A percentile compares a stretch with the other conserved stretches of the same genome.
These are phyloP conservation scores for Leccinum pellstonianum DNA, from an alignment of 768 basidiomycete species.

Conservation along the genomic window DNA sequence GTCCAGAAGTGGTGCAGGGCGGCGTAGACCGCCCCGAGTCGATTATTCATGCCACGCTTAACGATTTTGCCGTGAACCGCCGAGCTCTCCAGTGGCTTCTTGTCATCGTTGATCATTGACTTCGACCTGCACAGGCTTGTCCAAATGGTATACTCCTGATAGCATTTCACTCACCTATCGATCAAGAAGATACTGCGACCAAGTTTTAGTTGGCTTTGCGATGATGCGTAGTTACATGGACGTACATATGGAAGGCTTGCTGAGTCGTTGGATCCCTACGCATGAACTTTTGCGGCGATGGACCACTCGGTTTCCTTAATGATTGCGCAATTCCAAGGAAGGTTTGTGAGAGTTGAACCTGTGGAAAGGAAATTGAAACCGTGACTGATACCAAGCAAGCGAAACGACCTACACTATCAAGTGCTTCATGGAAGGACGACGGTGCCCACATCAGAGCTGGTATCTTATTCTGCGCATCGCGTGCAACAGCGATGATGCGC, in stretches of 20 bases:
- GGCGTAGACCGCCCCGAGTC: conserved; percentile 57
- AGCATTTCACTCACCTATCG: conserved; percentile 11
- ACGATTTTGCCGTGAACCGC: conserved; percentile 27
- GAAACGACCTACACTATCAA: conserved; percentile 42
- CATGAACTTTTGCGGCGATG: conserved; percentile 41
- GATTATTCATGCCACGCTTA: conserved; percentile 34
- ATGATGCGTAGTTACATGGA: background rate
- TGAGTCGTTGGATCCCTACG: conserved; percentile 52
- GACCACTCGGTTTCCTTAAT: conserved; percentile 49
- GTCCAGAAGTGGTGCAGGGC: conserved; percentile 53
- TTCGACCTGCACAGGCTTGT: conserved; percentile 38
- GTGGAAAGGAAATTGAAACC: background rate
- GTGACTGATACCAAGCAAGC: background rate
- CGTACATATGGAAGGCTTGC: conserved; percentile 61
- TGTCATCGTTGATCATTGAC: conserved; percentile 48
- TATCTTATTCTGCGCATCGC: conserved; percentile 41
- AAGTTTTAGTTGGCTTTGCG: background rate
- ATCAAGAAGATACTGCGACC: conserved; percentile 20
- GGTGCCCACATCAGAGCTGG: conserved; percentile 23
- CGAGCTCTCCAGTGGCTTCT: conserved; percentile 38
- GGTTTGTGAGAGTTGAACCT: conserved; percentile 53
- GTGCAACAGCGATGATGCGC: conserved; percentile 50
- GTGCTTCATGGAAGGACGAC: conserved; percentile 50
- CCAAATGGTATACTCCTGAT: background rate
- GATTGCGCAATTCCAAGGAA: conserved; percentile 58